Conservation (phyloP, 2,329 filamentous ascomycete genomes). For the Parastagonospora avenae region DNA sequence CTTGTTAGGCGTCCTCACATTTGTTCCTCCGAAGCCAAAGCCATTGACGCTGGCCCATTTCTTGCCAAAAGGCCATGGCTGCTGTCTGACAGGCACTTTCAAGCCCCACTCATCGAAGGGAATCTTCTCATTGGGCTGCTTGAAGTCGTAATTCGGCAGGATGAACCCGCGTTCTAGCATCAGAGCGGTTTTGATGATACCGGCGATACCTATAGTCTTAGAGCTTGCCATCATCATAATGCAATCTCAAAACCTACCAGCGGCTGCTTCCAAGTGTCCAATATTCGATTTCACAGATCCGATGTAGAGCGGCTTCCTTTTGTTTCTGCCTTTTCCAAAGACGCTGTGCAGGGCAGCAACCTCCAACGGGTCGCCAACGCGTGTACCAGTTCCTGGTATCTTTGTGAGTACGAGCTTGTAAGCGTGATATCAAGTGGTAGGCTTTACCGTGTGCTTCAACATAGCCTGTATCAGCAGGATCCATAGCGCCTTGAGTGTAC, state of each 20-base stretch:
- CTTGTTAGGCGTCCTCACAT: not conserved
- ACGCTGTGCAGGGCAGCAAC: constrained; percentile 27
- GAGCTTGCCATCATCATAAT: not conserved
- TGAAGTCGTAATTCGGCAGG: constrained; percentile 46
- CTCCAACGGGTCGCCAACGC: constrained; percentile 49
- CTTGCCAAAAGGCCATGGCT: constrained; percentile 29
- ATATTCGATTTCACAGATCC: constrained; percentile 41
- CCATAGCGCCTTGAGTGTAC: constrained; percentile 27
- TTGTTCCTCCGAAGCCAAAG: constrained; percentile 54
- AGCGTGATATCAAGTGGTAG: not conserved
- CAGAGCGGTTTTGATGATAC: constrained; percentile 47
- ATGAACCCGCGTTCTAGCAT: constrained; percentile 48
- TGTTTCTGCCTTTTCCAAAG: constrained; percentile 23
- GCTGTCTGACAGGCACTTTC: constrained; percentile 19
- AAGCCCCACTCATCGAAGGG: constrained; percentile 29
- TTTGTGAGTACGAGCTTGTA: not conserved
- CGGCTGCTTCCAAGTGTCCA: constrained; percentile 40
- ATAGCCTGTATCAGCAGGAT: constrained; percentile 31
- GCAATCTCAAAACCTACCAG: constrained; percentile 10
- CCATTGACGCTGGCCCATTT: constrained; percentile 53
- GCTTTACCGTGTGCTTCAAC: constrained; percentile 33
- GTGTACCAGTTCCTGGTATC: constrained; percentile 58
- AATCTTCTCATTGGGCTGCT: constrained; percentile 40
- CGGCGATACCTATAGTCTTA: constrained; percentile 4
- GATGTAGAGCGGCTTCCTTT: constrained; percentile 28